These are phyloP conservation scores for Zalaria sp. DNA, from an alignment of 2,329 filamentous ascomycete genomes.

Conservation along the genomic window DNA sequence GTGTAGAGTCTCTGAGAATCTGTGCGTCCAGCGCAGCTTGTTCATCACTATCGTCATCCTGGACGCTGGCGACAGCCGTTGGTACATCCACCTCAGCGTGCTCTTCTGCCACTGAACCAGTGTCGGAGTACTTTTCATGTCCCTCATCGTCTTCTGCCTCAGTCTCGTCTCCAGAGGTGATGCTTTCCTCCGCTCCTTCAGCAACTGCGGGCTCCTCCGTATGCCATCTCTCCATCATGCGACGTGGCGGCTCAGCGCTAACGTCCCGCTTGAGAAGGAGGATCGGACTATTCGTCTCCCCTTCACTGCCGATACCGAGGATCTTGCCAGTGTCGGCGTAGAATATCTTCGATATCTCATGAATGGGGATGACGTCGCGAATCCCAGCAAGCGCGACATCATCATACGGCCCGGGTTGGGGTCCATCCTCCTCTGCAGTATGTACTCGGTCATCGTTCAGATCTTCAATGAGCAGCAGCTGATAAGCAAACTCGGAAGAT, in stretches of 20 bases:
- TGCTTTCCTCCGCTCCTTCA: conserved; percentile 14
- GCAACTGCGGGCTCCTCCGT: conserved; percentile 23
- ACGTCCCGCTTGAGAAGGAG: conserved; percentile 60
- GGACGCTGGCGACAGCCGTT: conserved; percentile 2
- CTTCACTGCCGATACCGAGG: conserved; percentile 62
- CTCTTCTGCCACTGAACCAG: conserved; percentile 2
- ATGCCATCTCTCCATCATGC: conserved; percentile 33
- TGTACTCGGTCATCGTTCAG: conserved; percentile 58
- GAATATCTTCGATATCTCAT: conserved; percentile 78
- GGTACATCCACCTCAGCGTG: conserved; percentile 1
- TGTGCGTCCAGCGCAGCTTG: conserved; percentile 33
- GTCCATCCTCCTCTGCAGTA: conserved; percentile 45
- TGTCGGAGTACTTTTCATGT: conserved; percentile 1
- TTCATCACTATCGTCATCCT: conserved; percentile 17
- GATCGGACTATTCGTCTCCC: conserved; percentile 57
- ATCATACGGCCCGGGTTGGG: conserved; percentile 44
- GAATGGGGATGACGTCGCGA: conserved; percentile 52
- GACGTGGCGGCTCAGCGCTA: conserved; percentile 46
- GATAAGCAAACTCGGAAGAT: conserved; percentile 59
- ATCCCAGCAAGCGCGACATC: conserved; percentile 49
- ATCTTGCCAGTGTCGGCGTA: conserved; percentile 86
- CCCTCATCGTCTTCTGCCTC: not conserved
- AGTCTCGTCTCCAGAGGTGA: not conserved
- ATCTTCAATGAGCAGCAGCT: conserved; percentile 72
- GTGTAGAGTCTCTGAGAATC: conserved; percentile 26